Conservation (phyloP, 2,329 filamentous ascomycete genomes). For the Claviceps sorghi region DNA sequence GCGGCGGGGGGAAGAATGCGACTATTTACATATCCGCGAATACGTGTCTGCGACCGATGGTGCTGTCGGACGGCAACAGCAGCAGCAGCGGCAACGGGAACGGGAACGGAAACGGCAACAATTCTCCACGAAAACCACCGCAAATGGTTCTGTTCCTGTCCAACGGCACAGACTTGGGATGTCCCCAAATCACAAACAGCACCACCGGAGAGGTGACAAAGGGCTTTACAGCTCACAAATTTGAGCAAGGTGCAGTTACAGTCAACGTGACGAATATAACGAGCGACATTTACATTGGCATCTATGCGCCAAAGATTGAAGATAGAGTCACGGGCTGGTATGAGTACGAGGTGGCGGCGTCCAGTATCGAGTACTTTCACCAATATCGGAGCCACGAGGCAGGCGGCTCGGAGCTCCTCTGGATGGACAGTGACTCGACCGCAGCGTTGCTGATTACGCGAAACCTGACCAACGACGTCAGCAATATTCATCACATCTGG, state of each 20-base stretch:
- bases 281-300: conserved; percentile 58
- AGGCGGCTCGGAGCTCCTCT: conserved; percentile 43
- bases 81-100: neutral
- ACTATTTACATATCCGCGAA: conserved; percentile 73
- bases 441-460: conserved; percentile 68
- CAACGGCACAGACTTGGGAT: conserved; percentile 22
- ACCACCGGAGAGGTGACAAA: conserved; percentile 15
- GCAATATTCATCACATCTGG: conserved; percentile 40
- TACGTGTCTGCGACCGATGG: conserved; percentile 61
- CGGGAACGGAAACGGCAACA: neutral
- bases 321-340: conserved; percentile 49
- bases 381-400: conserved; percentile 31
- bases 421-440: conserved; percentile 72
- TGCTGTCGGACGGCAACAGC: conserved; percentile 1
- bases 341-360: conserved; percentile 69
- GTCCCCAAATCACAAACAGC: conserved; percentile 12
- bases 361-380: conserved; percentile 66
- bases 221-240: conserved; percentile 17
- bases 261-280: conserved; percentile 43
- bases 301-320: conserved; percentile 55
- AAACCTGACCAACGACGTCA: conserved; percentile 48
- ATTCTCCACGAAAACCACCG: conserved; percentile 30
- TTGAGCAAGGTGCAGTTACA: conserved; percentile 57
- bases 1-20: conserved; percentile 7
- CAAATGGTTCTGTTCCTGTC: conserved; percentile 73